These are phyloP conservation scores for Fulvia fulva DNA, from an alignment of 2,329 filamentous ascomycete genomes.

Conservation along the genomic window DNA sequence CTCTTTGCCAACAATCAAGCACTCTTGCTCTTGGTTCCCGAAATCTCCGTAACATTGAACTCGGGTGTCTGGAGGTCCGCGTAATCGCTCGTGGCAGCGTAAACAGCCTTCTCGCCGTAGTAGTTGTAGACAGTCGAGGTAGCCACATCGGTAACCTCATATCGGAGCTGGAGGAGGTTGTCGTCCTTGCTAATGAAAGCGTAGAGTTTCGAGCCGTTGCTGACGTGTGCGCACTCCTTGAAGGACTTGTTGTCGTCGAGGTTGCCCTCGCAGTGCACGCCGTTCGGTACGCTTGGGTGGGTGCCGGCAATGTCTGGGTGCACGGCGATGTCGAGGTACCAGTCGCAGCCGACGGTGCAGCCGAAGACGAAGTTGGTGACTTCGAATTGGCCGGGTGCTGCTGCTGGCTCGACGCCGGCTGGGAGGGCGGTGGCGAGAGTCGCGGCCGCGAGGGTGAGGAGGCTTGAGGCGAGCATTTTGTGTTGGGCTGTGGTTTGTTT, in stretches of 20 bases:
- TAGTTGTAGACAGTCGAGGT: constrained; percentile 11
- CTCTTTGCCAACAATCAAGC: neutral
- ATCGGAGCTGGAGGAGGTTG: constrained; percentile 21
- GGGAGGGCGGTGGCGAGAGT: constrained; percentile 20
- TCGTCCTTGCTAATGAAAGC: constrained; percentile 22
- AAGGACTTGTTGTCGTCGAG: constrained; percentile 18
- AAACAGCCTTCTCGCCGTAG: constrained; percentile 22
- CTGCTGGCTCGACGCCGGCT: neutral
- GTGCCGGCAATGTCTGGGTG: constrained; percentile 8
- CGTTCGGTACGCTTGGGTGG: constrained; percentile 15
- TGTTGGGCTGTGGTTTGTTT: neutral
- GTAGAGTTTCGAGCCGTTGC: constrained; percentile 12
- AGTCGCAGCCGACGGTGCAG: constrained; percentile 25
- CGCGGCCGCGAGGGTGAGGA: constrained; percentile 20
- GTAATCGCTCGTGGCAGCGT: constrained; percentile 20
- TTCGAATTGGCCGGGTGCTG: constrained; percentile 11
- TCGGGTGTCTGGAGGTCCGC: constrained; percentile 16
- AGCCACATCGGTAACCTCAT: constrained; percentile 11
- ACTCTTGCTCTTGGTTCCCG: neutral
- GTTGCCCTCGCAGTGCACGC: constrained; percentile 19
- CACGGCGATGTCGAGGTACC: constrained; percentile 22
- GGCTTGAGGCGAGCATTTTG: constrained; percentile 22
- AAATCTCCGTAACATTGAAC: constrained; percentile 20
- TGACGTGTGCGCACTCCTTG: constrained; percentile 19
- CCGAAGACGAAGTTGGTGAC: constrained; percentile 27